These are phyloP conservation scores for Eragrostis nindensis DNA, from an alignment of 176 grass and related monocot genomes.

Conservation along the genomic window DNA sequence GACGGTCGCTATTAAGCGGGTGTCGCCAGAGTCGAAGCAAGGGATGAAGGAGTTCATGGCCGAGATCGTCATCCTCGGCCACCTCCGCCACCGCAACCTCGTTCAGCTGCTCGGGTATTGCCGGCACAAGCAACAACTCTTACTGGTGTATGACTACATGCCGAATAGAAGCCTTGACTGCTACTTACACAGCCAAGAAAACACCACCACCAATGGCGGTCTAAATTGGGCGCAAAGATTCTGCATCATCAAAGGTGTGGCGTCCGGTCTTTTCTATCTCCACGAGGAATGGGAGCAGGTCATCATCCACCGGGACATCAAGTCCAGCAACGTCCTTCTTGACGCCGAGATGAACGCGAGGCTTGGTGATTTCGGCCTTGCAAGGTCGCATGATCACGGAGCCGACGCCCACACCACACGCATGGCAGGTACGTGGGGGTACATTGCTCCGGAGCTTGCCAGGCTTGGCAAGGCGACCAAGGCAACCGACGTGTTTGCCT, in stretches of 20 bases:
- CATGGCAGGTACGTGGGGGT: neutral
- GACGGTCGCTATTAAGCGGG: neutral
- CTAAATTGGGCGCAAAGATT: neutral
- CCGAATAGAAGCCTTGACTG: neutral
- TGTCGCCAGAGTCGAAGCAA: neutral
- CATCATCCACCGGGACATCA: constrained; percentile 15
- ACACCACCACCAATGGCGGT: neutral
- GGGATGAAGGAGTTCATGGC: constrained; percentile 10
- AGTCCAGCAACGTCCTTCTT: neutral
- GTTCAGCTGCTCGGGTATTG: neutral
- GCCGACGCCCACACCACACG: constrained; percentile 1
- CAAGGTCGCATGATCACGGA: constrained; percentile 17
- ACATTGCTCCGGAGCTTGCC: neutral
- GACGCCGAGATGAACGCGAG: neutral
- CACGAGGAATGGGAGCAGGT: constrained; percentile 7
- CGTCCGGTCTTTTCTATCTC: neutral
- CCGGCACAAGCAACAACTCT: neutral
- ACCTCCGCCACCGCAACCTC: neutral
- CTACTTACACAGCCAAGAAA: neutral
- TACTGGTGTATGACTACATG: neutral
- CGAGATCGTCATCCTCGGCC: neutral
- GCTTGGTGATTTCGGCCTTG: neutral
- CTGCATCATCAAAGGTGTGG: neutral
- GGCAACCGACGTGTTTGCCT: constrained; percentile 23
- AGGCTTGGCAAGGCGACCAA: constrained; percentile 32